Evolutionary conservation across 495 filamentous ascomycete species (phyloP), one percentile per base, ranked within the genome.

Genomic region (Pyronema domesticum): DNA sequence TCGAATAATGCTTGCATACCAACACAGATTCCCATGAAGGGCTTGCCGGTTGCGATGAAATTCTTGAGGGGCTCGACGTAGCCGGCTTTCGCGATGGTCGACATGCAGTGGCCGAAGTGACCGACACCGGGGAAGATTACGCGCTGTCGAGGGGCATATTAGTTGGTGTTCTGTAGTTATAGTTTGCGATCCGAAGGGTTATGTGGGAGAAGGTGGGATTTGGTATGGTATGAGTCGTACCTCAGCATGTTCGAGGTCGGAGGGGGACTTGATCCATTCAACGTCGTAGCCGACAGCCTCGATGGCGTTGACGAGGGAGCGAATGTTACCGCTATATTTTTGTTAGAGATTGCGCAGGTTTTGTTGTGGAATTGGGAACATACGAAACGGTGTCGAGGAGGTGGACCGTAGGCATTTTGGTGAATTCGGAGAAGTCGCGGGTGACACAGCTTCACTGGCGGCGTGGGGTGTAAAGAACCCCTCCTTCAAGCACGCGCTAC

Each of bases 21-120:
- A 53, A 98, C 91, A 64, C 91, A 98, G 51, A 98, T 95, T 4
- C 86, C 91, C 83, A 98, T 89, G 66, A 98, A 98, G 3, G 87
- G 89, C 66, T 95, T 95, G 7, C 86, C 88, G 9, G 82, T 76
- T 37, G 80, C 73, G 59, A 96, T 85, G 69, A 94, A 86, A 54
- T 77, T 70, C 58, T 74, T 78, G 37, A 96, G 79, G 3, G 88
- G 83, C 53, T 82, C 80, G 46, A 87, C 67, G 68, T 86, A 96
- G 51, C 85, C 86, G 33, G 86, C 83, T 15, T 75, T 72, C 8
- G 80, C 72, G 51, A 96, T 77, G 62, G 91, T 85, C 30, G 79
- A 78, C 56, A 95, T 77, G 65, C 91, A 98, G 72, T 96, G 86
- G 49, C 93, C 93, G 61, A 95, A 98, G 69, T 96, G 89, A 46